Base-by-base conservation (phyloP, 2,329 filamentous ascomycete species). In the Colletotrichum scovillei region DNA sequence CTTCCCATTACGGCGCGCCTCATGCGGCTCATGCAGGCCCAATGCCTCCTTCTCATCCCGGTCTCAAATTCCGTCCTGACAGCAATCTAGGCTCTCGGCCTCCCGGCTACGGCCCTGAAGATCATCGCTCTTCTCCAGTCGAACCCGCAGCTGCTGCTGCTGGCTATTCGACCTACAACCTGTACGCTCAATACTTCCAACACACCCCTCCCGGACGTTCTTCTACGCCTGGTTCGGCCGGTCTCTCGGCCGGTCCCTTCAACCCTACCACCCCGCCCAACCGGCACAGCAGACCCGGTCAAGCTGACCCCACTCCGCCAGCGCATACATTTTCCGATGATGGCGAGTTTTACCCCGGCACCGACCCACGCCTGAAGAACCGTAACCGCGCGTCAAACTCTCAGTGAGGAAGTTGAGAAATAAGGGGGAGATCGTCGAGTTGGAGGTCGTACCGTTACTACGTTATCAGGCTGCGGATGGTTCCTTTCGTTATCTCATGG, bases 291-390 rank as follows among this genome's bases (percentile, higher is more conserved):
- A 56, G 56, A 22, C 38, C 14, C 35, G 24, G 46, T 12, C 24
- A 5, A 28, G 35, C 24, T n/a, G 55, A 26, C 64, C 64, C 64
- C 28, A 72, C 70, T 7, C 70, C 66, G n/a, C 38, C 59, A 3
- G 58, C 70, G 1, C 35, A 72, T 46, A 69, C 66, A 0, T 72
- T 72, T 19, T 32, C 57, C 30, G 70, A 72, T 19, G 70, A 72
- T 46, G 70, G 69, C 53, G 53, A 64, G 4, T 72, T 63, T 46
- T 72, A 69, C 22, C 70, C 70, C 2, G 67, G 59, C 11, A 30
- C 59, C 11, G 66, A 69, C 3, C 53, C 55, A 6, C 32, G 32
- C 1, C 26, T 69, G 28, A 32, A 46, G 22, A 30, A n/a, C 8
- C 42, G 5, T 0, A 9, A 49, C 19, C 42, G 19, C 42, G 42